Conservation (phyloP, 352 stramenopile genomes). For the Globisporangium emineosum region DNA sequence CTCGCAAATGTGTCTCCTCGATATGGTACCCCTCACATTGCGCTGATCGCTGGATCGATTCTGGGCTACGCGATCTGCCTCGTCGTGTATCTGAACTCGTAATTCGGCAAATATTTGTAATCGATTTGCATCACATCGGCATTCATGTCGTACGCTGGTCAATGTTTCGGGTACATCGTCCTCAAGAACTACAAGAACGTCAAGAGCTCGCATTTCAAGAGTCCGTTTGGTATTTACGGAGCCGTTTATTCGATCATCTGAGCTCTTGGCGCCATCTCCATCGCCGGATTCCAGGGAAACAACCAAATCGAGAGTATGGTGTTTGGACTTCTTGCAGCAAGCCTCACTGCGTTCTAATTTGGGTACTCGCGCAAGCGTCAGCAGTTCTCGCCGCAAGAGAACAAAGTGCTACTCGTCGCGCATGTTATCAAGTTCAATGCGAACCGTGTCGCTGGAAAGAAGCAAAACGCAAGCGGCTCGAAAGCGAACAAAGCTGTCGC, state of each 20-base stretch:
- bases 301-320: neutral
- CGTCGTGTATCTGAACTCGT: conserved; percentile 9
- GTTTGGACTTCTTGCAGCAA: conserved; percentile 1
- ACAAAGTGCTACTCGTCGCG: conserved; percentile 22
- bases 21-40: conserved; percentile 20
- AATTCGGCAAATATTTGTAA: neutral
- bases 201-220: conserved; percentile 24
- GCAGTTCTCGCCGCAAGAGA: conserved; percentile 25
- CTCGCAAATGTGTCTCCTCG: conserved; percentile 21
- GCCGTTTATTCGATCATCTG: conserved; percentile 21
- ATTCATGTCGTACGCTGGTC: conserved; percentile 21
- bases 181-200: conserved; percentile 22
- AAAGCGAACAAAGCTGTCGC: neutral
- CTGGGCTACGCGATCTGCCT: conserved; percentile 34
- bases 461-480: neutral
- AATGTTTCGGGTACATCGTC: conserved; percentile 27
- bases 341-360: conserved; percentile 18
- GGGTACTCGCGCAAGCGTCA: conserved; percentile 18
- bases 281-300: conserved; percentile 19
- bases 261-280: conserved; percentile 9
- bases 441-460: neutral
- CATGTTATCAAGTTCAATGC: conserved; percentile 30
- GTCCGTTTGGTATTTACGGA: conserved; percentile 17
- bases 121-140: conserved; percentile 7
- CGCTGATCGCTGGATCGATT: conserved; percentile 20